Conservation (phyloP, 176 grass and related monocot genomes). For the Alloteropsis semialata region DNA sequence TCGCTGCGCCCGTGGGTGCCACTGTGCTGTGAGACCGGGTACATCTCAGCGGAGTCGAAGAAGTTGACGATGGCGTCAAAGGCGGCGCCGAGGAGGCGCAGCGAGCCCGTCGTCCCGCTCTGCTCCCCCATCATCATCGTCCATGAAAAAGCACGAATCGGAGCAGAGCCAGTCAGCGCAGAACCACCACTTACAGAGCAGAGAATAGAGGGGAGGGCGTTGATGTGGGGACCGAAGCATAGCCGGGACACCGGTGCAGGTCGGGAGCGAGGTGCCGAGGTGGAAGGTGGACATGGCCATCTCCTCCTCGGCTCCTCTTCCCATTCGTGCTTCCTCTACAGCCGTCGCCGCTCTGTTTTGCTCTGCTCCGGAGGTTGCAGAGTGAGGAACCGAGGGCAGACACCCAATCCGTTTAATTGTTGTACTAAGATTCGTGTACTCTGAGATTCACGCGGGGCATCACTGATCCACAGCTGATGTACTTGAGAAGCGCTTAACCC, state of each 20-base stretch:
- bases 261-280: conserved; percentile 62
- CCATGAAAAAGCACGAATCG: conserved; percentile 26
- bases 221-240: conserved; percentile 48
- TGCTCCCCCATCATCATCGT: conserved; percentile 87
- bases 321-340: not conserved
- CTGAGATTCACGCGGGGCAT: too few species aligned
- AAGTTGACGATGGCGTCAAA: conserved; percentile 79
- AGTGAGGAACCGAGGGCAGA: not conserved
- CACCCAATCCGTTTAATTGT: conserved; percentile 1
- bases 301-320: not conserved
- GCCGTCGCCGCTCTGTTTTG: not conserved
- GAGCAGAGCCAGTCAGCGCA: not conserved
- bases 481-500: too few species aligned
- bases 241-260: conserved; percentile 69
- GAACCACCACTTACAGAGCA: not conserved
- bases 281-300: conserved; percentile 65
- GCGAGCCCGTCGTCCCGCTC: conserved; percentile 51
- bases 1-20: conserved; percentile 75
- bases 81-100: too few species aligned
- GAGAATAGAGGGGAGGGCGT: not conserved
- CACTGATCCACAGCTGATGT: too few species aligned
- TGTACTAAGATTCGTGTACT: not conserved
- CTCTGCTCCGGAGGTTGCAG: not conserved
- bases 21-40: too few species aligned
- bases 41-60: conserved; percentile 71